These are phyloP conservation scores for Canavalia ensiformis DNA, from an alignment of 306 rosid species.

Conservation along the genomic window DNA sequence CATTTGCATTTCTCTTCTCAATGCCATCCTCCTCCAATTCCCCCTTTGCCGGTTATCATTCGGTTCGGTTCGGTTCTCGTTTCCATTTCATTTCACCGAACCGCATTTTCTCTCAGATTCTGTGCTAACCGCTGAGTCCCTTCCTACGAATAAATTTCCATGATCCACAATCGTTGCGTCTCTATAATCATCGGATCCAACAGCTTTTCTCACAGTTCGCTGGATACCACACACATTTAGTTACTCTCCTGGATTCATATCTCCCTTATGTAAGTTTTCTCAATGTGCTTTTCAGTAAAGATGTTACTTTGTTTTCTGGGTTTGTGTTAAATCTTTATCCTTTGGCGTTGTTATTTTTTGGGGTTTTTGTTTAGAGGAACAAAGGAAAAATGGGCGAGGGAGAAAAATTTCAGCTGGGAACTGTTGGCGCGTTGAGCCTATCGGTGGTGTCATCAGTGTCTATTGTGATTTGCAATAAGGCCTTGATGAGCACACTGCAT, in stretches of 20 bases:
- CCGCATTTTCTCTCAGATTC: slow-evolving; percentile 27
- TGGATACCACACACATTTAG: slow-evolving; percentile 10
- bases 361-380: slow-evolving; percentile 29
- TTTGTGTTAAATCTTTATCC: background rate
- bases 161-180: slow-evolving; percentile 11
- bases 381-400: slow-evolving; percentile 74
- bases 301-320: slow-evolving; percentile 34
- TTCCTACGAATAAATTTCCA: slow-evolving; percentile 2
- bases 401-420: slow-evolving; percentile 76
- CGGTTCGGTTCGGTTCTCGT: background rate
- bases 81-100: slow-evolving; percentile 15
- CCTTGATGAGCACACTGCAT: slow-evolving; percentile 73
- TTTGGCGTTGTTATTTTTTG: background rate
- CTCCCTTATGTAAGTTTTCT: slow-evolving; percentile 42
- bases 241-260: background rate
- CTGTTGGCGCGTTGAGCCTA: slow-evolving; percentile 78
- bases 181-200: slow-evolving; percentile 21
- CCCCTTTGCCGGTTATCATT: background rate
- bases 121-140: slow-evolving; percentile 20
- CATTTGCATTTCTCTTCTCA: slow-evolving; percentile 33
- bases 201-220: slow-evolving; percentile 8
- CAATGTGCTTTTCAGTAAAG: slow-evolving; percentile 11
- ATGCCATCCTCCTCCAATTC: slow-evolving; percentile 39
- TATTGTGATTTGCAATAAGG: slow-evolving; percentile 89
- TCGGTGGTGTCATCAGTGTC: slow-evolving; percentile 92